Base-by-base conservation (phyloP, 179 eudicot genomes). In the Spergularia azorica region DNA sequence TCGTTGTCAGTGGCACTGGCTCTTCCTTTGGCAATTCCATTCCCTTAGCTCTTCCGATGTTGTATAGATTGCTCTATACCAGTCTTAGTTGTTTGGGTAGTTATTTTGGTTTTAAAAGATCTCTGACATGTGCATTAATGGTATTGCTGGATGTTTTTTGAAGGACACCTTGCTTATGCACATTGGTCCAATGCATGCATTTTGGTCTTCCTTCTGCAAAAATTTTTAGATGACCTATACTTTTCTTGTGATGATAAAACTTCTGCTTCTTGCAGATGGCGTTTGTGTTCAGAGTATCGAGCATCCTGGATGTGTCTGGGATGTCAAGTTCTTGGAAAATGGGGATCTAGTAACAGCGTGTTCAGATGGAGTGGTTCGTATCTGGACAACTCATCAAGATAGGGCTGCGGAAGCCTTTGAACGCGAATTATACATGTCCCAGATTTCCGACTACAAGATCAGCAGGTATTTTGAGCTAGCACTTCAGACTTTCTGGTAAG, bases 281-380 rank as follows among this genome's bases (percentile, higher is more conserved):
- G 86, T 80, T 76, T 94, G 96, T 83, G 83, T 94, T 68, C 96
- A 96, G 79, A 94, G 90, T 86, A 82, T 96, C 82, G 98, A 94
- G 84, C 99, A 96, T 80, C 99, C 99, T 63, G 99, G 99, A 50
- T 94, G 97, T 87, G 96, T 96, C 73, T 96, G 98, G 99, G 97
- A 96, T 88, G 91, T 87, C 76, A 96, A 96, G 72, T 94, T 96
- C 84, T 82, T 96, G 90, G 96, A 86, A 76, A 96, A 92, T 83
- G 98, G 98, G 58, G 98, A 96, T 76, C 77, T 96, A 80, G 95
- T 88, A 56, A 96, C 98, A 2, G 98, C 97, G 76, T 96, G 99
- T 79, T 94, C 97, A 43, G 99, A 96, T 81, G 97, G 98, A 63
- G 86, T 89, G 67, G 97, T 85, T 71, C 96, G 99, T 58, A 82